phyloP scores from a whole-genome alignment of 2,329 filamentous ascomycete species.

The Monosporascus sp. region DNA sequence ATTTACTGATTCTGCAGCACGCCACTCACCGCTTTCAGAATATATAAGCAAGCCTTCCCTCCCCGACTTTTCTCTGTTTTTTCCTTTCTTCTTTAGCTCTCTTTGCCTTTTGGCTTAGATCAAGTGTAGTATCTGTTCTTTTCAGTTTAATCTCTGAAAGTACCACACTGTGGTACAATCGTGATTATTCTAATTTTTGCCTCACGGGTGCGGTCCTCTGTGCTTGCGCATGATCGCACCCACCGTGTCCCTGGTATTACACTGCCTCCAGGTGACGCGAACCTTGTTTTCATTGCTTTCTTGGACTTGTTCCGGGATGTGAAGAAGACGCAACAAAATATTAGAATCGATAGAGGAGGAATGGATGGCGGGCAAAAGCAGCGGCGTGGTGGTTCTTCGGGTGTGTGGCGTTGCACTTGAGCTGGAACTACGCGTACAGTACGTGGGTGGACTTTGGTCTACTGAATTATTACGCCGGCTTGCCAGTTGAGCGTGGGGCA shows the following conservation, averaged over 20 bases:
- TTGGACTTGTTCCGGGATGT: conserved; percentile 44
- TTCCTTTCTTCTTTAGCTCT: conserved; percentile 48
- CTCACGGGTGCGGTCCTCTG: conserved; percentile 48
- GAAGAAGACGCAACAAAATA: conserved; percentile 41
- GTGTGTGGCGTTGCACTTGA: too few species aligned
- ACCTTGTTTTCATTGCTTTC: conserved; percentile 53
- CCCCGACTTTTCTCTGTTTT: conserved; percentile 29
- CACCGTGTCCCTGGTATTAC: conserved; percentile 70
- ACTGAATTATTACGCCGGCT: too few species aligned
- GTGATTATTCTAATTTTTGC: conserved; percentile 79
- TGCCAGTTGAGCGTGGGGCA: too few species aligned
- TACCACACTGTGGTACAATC: conserved; percentile 59
- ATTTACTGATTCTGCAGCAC: conserved; percentile 4
- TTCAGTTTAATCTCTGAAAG: conserved; percentile 92
- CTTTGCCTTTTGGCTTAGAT: conserved; percentile 57
- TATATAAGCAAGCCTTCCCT: conserved; percentile 11
- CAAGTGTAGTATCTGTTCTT: conserved; percentile 93
- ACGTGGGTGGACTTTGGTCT: too few species aligned
- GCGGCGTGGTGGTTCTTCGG: too few species aligned
- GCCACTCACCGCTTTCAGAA: not conserved
- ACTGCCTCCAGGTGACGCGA: conserved; percentile 68
- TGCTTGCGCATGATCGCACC: conserved; percentile 59
- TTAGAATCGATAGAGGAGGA: too few species aligned
- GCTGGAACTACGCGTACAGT: too few species aligned
- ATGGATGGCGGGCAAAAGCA: not conserved